Conservation (phyloP, 2,329 filamentous ascomycete genomes). For the Colletotrichum destructivum region DNA sequence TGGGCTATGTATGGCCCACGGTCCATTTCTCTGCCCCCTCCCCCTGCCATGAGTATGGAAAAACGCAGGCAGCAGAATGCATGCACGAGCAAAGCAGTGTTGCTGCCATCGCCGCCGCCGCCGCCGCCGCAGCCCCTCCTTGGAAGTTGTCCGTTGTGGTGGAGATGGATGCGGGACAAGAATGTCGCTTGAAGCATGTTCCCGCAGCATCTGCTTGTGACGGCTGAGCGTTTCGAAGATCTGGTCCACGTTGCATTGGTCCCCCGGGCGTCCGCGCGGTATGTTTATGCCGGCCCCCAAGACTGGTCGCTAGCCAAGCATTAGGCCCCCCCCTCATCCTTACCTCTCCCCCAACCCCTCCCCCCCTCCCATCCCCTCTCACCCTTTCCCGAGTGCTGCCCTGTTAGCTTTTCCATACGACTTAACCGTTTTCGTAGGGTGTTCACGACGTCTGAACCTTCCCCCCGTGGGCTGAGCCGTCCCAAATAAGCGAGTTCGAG, state of each 20-base stretch:
- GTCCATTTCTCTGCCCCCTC: no score
- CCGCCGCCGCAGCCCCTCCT: no score
- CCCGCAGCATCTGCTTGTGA: conserved; percentile 16
- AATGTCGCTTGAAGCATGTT: conserved; percentile 17
- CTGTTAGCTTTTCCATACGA: conserved; percentile 5
- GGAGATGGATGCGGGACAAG: neutral
- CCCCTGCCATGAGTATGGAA: conserved; percentile 14
- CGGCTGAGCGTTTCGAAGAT: conserved; percentile 34
- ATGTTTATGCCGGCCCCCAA: conserved; percentile 10
- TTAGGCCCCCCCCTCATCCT: neutral
- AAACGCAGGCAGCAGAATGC: conserved; percentile 4
- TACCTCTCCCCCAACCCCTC: no score
- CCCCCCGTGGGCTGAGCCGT: conserved; percentile 25
- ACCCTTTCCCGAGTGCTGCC: neutral
- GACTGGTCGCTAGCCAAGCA: conserved; percentile 10
- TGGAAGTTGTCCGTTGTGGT: conserved; percentile 10
- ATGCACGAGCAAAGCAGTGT: neutral
- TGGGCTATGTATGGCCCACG: no score
- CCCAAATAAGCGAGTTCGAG: conserved; percentile 14
- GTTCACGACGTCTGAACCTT: conserved; percentile 31
- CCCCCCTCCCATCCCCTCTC: no score
- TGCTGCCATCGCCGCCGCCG: conserved; percentile 1
- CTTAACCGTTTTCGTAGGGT: conserved; percentile 3
- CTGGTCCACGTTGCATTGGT: conserved; percentile 29
- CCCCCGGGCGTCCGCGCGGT: conserved; percentile 13